Conservation (phyloP, 2,329 filamentous ascomycete genomes). For the Hymenoscyphus albidus region DNA sequence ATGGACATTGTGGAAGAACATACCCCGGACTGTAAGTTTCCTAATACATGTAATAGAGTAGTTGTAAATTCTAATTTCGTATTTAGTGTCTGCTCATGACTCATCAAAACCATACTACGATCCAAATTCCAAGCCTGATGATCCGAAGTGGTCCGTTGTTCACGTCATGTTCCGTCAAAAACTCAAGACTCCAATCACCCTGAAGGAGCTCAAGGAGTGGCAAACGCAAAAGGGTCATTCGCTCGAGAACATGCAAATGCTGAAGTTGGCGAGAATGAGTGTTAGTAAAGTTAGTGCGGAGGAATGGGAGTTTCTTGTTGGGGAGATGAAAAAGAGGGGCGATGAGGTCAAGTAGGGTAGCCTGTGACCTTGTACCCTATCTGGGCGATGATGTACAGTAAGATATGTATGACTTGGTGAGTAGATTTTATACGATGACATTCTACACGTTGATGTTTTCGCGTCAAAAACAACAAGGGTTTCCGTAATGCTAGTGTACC, state of each 20-base stretch:
- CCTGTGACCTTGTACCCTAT: too few relatives aligned
- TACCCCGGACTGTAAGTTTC: slow-evolving; percentile 64
- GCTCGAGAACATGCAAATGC: slow-evolving; percentile 73
- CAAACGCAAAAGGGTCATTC: slow-evolving; percentile 49
- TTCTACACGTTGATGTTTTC: too few relatives aligned
- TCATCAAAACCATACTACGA: slow-evolving; percentile 78
- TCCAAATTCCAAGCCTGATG: slow-evolving; percentile 62
- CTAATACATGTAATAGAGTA: background rate
- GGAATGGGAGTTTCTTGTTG: slow-evolving; percentile 64
- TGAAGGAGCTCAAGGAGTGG: slow-evolving; percentile 67
- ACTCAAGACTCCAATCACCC: slow-evolving; percentile 65
- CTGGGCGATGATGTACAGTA: background rate
- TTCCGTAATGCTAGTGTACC: too few relatives aligned
- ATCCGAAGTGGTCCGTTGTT: slow-evolving; percentile 83
- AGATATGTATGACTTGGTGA: background rate
- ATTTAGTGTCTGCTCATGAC: slow-evolving; percentile 57
- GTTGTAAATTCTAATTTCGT: background rate
- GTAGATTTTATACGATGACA: background rate
- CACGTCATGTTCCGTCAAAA: slow-evolving; percentile 85
- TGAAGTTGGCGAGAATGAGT: slow-evolving; percentile 78
- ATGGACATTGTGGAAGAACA: slow-evolving; percentile 89
- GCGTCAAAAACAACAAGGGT: background rate
- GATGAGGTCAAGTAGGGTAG: slow-evolving; percentile 20
- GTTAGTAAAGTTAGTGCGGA: slow-evolving; percentile 63
- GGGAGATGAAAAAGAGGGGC: slow-evolving; percentile 37